Base-by-base conservation (phyloP, 352 stramenopile species). In the Phytophthora hibernalis region DNA sequence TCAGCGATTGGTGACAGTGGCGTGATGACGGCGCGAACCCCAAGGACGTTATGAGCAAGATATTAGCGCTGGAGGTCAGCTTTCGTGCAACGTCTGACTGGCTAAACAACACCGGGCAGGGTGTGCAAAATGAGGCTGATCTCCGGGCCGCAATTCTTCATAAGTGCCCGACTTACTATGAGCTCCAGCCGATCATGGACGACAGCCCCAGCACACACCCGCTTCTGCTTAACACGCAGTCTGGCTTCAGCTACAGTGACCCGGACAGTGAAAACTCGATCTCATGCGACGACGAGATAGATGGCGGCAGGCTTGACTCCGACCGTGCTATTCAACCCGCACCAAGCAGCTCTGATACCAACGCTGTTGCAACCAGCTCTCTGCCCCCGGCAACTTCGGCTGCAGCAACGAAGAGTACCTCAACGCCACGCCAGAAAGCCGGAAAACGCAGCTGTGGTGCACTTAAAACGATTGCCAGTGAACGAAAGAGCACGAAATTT, bases 1-100 rank as follows among this genome's bases (percentile, higher is more conserved):
- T 20, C 15, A 43, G 9, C 16, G 9, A 60, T 60, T 30, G 16
- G 13, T 43, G 53, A 51, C 15, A 30, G 24, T 42, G 38, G 24
- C 3, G 11, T 60, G 16, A 40, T 21, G 22, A 60, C 38, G 16
- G 9, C 37, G 10, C 37, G 24, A 30, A 43, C 22, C 16, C 38
- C 10, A 60, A 60, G n/a, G 53, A 51, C 24, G 15, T 51, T 13
- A 60, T 30, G 38, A 59, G 11, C 26, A 59, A 50, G 24, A 50
- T 59, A 7, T 30, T 38, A 18, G 20, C 37, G 16, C 52, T 51
- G 15, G 53, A 60, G 26, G 16, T 24, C 15, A 51, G 5, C n/a
- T 60, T 51, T 37, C 53, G 53, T 22, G 38, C 40, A 2, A 28
- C 53, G 6, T n/a, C 22, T 20, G 38, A 60, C 16, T 60, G 53